phyloP scores from a whole-genome alignment of 306 rosid genomes.

The Medicago truncatula region DNA sequence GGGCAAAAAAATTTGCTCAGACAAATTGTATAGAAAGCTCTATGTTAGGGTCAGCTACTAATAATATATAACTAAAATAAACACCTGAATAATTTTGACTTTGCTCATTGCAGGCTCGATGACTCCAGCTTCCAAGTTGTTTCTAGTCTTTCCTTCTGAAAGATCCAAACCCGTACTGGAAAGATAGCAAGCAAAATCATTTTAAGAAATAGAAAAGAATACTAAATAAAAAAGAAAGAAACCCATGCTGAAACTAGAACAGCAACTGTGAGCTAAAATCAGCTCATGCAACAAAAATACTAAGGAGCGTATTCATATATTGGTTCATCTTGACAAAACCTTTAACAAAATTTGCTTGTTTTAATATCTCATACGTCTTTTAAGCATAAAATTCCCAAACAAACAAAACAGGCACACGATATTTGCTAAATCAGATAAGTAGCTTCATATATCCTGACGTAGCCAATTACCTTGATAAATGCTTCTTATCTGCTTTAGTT shows the following conservation, averaged over 20 bases:
- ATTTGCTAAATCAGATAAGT: conserved; percentile 13
- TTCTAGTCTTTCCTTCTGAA: conserved; percentile 69
- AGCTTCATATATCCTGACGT: background rate
- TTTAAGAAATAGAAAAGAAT: conserved; percentile 16
- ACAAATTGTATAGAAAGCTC: conserved; percentile 2
- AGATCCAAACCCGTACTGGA: conserved; percentile 96
- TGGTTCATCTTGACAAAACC: conserved; percentile 9
- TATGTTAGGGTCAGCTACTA: background rate
- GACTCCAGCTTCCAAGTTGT: conserved; percentile 99
- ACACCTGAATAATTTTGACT: conserved; percentile 94
- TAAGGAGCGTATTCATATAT: conserved; percentile 1
- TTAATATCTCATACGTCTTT: background rate
- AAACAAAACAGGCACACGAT: conserved; percentile 7
- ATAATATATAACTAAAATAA: background rate
- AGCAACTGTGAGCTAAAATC: background rate
- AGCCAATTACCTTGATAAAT: conserved; percentile 74
- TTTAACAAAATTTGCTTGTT: background rate
- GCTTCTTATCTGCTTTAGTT: conserved; percentile 87
- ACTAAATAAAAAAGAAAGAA: conserved; percentile 1
- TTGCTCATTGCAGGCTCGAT: conserved; percentile 99
- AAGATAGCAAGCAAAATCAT: background rate
- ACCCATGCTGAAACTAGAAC: background rate
- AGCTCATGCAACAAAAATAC: background rate
- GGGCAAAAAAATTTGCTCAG: conserved; percentile 1
- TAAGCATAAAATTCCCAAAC: background rate